phyloP scores from a whole-genome alignment of 805 yeast genomes.

The Citeromyces nyonsensis region DNA sequence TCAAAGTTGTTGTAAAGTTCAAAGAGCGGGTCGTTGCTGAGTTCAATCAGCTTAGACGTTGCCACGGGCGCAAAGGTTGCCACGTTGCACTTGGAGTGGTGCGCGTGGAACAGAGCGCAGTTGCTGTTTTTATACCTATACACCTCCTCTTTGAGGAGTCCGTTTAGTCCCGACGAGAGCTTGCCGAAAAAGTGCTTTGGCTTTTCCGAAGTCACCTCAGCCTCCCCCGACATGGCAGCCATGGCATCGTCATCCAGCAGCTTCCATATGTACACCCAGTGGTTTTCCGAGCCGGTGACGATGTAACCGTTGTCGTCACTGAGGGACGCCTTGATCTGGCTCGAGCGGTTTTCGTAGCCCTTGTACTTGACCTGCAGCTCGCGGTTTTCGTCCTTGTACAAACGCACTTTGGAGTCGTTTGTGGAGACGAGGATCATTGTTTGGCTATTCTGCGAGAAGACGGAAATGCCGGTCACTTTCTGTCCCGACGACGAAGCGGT shows the following conservation, averaged over 20 bases:
- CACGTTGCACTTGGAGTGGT: slow-evolving; percentile 55
- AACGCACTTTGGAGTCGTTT: slow-evolving; percentile 66
- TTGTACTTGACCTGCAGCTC: slow-evolving; percentile 51
- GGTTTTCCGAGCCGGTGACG: slow-evolving; percentile 77
- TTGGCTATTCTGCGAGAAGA: slow-evolving; percentile 10
- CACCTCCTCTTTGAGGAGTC: slow-evolving; percentile 15
- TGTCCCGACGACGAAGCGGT: slow-evolving; percentile 18
- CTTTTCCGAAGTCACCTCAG: slow-evolving; percentile 3
- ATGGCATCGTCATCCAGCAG: slow-evolving; percentile 12
- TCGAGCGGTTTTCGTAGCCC: slow-evolving; percentile 56
- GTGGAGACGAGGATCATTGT: slow-evolving; percentile 32
- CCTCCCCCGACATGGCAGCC: slow-evolving; percentile 2
- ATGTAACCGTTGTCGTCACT: slow-evolving; percentile 43
- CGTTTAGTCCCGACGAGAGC: not conserved
- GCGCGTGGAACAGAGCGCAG: slow-evolving; percentile 65
- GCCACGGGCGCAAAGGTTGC: slow-evolving; percentile 66
- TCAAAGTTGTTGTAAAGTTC: slow-evolving; percentile 25
- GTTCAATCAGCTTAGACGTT: slow-evolving; percentile 47
- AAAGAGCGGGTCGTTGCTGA: slow-evolving; percentile 69
- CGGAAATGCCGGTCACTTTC: slow-evolving; percentile 65
- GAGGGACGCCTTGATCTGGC: slow-evolving; percentile 55
- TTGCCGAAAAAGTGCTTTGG: slow-evolving; percentile 7
- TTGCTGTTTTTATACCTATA: slow-evolving; percentile 34
- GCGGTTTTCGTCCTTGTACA: slow-evolving; percentile 38
- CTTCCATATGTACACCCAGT: slow-evolving; percentile 76